Evolutionary conservation across 2,329 filamentous ascomycete species (phyloP).

Genomic region (Penicillium thymicola): DNA sequence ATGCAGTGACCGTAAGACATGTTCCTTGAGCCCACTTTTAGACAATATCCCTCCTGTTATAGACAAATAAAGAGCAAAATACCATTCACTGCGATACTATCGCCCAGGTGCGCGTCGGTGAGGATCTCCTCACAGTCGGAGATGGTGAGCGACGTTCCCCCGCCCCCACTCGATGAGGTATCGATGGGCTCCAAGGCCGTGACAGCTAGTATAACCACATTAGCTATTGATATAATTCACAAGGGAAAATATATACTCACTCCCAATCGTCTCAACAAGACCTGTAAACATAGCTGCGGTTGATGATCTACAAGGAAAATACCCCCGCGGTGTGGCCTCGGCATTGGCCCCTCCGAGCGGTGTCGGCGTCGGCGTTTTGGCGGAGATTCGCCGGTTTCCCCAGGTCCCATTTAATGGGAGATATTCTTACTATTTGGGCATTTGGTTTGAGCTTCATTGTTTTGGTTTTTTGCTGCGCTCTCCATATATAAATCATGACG

Average conservation of each 20-base stretch:
- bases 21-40: slow-evolving; percentile 50
- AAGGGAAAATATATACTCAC: slow-evolving; percentile 52
- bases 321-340: slow-evolving; percentile 19
- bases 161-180: slow-evolving; percentile 64
- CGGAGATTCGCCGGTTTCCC: slow-evolving; percentile 23
- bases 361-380: slow-evolving; percentile 28
- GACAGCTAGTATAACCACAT: slow-evolving; percentile 60
- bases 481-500: slow-evolving; percentile 23
- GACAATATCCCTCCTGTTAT: neutral
- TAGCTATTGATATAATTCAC: slow-evolving; percentile 18
- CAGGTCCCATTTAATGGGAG: slow-evolving; percentile 11
- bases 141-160: slow-evolving; percentile 89
- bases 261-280: slow-evolving; percentile 87
- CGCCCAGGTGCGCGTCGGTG: slow-evolving; percentile 76
- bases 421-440: slow-evolving; percentile 8
- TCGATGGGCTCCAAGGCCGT: slow-evolving; percentile 77
- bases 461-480: neutral
- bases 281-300: slow-evolving; percentile 80
- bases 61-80: slow-evolving; percentile 4
- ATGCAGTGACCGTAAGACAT: slow-evolving; percentile 86
- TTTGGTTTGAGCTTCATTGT: neutral
- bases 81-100: slow-evolving; percentile 94
- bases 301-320: slow-evolving; percentile 17
- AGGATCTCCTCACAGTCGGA: slow-evolving; percentile 72
- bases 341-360: slow-evolving; percentile 19